A percentile compares a stretch with the other conserved stretches of the same genome.
phyloP scores from a whole-genome alignment of 371 early-diverging fungal species.

The Haplosporangium sp. region DNA sequence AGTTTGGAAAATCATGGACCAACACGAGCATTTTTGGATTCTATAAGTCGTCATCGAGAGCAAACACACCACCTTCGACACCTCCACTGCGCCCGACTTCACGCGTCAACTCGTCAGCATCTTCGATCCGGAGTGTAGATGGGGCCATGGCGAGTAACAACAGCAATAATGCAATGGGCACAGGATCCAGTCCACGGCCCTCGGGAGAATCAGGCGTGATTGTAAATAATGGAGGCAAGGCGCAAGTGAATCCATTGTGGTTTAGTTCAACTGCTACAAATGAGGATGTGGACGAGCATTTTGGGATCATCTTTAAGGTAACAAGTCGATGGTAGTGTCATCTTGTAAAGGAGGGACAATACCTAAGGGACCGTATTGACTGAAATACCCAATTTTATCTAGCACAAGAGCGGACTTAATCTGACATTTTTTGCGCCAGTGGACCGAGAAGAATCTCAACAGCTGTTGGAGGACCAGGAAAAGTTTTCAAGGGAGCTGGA shows the following conservation, averaged over 20 bases:
- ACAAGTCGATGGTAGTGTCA: not conserved
- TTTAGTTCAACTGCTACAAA: slow-evolving; percentile 37
- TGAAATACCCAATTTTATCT: not conserved
- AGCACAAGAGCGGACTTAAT: slow-evolving; percentile 53
- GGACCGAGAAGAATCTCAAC: slow-evolving; percentile 14
- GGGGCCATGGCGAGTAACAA: slow-evolving; percentile 8
- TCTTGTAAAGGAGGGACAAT: not conserved
- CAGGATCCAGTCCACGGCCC: slow-evolving; percentile 45
- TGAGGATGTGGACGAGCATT: slow-evolving; percentile 57
- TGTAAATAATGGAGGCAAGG: slow-evolving; percentile 21
- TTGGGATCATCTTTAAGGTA: slow-evolving; percentile 68
- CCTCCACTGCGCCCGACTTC: slow-evolving; percentile 44
- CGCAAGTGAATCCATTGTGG: slow-evolving; percentile 42
- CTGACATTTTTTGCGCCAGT: slow-evolving; percentile 40
- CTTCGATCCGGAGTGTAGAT: slow-evolving; percentile 47
- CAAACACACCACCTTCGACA: slow-evolving; percentile 48
- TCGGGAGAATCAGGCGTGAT: slow-evolving; percentile 36
- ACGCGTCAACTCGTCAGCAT: slow-evolving; percentile 40
- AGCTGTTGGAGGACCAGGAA: slow-evolving; percentile 31
- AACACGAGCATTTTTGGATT: slow-evolving; percentile 64
- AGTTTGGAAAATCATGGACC: slow-evolving; percentile 65
- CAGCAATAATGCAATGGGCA: slow-evolving; percentile 2
- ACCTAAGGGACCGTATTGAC: not conserved
- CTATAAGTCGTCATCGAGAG: slow-evolving; percentile 57
- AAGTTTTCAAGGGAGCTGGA: slow-evolving; percentile 38